These are phyloP conservation scores for Boletus vinaceobasis DNA, from an alignment of 768 basidiomycete species.

Conservation along the genomic window DNA sequence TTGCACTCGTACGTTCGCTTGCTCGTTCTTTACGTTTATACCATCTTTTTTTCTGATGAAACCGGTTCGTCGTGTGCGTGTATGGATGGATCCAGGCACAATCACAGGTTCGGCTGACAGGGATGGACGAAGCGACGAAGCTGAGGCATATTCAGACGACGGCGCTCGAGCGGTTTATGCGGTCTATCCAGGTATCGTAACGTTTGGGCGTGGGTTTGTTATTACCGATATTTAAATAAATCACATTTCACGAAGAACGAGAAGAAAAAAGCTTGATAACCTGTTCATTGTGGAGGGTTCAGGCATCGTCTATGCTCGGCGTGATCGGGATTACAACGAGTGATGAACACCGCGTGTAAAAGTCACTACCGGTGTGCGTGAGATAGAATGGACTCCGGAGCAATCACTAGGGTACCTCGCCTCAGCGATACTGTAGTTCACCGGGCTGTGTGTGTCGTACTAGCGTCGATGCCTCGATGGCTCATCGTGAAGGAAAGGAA, in stretches of 20 bases:
- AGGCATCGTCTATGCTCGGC: background rate
- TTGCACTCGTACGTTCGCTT: constrained; percentile 50
- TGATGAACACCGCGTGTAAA: background rate
- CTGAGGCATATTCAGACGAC: constrained; percentile 62
- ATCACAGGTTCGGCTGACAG: constrained; percentile 42
- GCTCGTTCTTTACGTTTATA: background rate
- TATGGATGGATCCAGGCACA: constrained; percentile 26
- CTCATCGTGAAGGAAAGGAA: too few species aligned
- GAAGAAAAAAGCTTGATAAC: background rate
- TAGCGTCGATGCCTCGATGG: too few species aligned
- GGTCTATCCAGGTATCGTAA: constrained; percentile 44
- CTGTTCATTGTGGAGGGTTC: background rate
- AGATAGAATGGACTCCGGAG: background rate
- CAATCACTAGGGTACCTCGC: too few species aligned
- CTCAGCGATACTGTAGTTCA: too few species aligned
- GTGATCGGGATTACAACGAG: background rate
- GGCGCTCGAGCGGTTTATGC: constrained; percentile 62
- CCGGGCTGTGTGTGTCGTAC: too few species aligned
- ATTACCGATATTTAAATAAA: constrained; percentile 20
- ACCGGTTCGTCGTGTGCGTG: background rate
- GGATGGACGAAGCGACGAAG: constrained; percentile 57
- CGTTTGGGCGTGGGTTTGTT: constrained; percentile 7
- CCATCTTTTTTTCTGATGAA: background rate
- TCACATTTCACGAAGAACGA: constrained; percentile 1
- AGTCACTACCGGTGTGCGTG: background rate